These are phyloP conservation scores for Saururus chinensis DNA, from an alignment of 164 flowering plant species.

Conservation along the genomic window DNA sequence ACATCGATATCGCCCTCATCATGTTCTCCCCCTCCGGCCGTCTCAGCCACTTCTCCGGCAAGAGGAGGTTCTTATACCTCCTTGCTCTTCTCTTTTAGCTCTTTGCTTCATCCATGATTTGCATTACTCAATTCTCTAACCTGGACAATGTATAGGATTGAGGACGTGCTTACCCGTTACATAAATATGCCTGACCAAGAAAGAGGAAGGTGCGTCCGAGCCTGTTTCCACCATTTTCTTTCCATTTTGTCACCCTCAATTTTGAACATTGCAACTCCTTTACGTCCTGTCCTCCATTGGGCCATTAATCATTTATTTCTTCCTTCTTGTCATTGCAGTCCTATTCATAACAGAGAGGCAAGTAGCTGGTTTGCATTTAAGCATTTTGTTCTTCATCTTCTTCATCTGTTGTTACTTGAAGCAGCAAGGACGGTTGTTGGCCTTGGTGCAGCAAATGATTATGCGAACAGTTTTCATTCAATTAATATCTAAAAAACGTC, in stretches of 20 bases:
- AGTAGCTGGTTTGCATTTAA: not conserved
- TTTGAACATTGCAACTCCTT: not conserved
- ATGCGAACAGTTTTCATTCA: not conserved
- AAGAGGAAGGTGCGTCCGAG: slow-evolving; percentile 41
- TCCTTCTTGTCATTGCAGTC: slow-evolving; percentile 18
- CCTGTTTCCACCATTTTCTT: not conserved
- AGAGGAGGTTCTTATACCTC: slow-evolving; percentile 20
- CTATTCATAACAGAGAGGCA: slow-evolving; percentile 41
- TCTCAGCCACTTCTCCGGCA: slow-evolving; percentile 48
- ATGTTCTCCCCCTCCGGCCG: slow-evolving; percentile 69
- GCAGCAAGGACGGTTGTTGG: too few relatives aligned
- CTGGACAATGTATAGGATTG: slow-evolving; percentile 22
- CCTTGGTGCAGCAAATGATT: not conserved
- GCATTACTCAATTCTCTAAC: not conserved
- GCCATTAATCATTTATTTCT: not conserved
- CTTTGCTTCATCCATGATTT: too few relatives aligned
- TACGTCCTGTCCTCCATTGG: not conserved
- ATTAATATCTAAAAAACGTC: not conserved
- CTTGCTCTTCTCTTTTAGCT: not conserved
- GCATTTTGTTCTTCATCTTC: not conserved
- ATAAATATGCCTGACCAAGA: slow-evolving; percentile 40
- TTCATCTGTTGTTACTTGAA: too few relatives aligned
- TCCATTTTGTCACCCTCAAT: not conserved
- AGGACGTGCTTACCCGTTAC: slow-evolving; percentile 46
- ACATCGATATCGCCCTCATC: slow-evolving; percentile 64